Evolutionary conservation across 345 rosid species (phyloP).

Genomic region (Firmiana major): DNA sequence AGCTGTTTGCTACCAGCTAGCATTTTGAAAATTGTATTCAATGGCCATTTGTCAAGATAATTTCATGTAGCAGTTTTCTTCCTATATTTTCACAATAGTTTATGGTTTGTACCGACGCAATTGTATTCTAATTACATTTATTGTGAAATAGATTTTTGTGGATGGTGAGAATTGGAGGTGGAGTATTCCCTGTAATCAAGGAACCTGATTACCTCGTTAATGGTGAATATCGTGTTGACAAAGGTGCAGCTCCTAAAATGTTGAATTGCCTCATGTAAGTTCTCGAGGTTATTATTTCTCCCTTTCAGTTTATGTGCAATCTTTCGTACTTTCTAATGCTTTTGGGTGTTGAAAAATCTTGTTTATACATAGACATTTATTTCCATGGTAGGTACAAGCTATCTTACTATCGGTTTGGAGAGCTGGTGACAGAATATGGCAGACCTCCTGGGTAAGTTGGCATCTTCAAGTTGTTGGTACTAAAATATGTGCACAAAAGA

Average conservation of each 20-base stretch:
- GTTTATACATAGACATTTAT: conserved; percentile 2
- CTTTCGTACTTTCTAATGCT: not conserved
- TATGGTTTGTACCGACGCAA: not conserved
- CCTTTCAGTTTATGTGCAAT: not conserved
- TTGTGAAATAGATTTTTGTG: conserved; percentile 73
- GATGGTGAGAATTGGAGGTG: conserved; percentile 99
- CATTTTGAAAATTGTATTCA: not conserved
- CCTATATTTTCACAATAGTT: not conserved
- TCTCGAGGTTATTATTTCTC: not conserved
- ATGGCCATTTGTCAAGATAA: not conserved
- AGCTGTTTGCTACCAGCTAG: not conserved
- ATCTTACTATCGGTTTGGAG: conserved; percentile 94
- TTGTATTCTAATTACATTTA: not conserved
- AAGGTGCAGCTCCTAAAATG: conserved; percentile 98
- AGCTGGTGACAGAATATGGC: conserved; percentile 87
- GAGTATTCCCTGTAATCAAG: conserved; percentile 94
- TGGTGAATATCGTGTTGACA: conserved; percentile 98
- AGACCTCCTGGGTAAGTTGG: conserved; percentile 85
- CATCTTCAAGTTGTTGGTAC: not conserved
- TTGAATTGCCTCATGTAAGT: conserved; percentile 98
- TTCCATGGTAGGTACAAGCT: conserved; percentile 71
- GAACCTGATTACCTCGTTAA: conserved; percentile 97
- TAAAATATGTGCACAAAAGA: no score
- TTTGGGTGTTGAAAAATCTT: not conserved
- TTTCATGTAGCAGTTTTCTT: not conserved